Evolutionary conservation across 352 stramenopile genomes (phyloP).

Genomic region (Pythium volutum): DNA sequence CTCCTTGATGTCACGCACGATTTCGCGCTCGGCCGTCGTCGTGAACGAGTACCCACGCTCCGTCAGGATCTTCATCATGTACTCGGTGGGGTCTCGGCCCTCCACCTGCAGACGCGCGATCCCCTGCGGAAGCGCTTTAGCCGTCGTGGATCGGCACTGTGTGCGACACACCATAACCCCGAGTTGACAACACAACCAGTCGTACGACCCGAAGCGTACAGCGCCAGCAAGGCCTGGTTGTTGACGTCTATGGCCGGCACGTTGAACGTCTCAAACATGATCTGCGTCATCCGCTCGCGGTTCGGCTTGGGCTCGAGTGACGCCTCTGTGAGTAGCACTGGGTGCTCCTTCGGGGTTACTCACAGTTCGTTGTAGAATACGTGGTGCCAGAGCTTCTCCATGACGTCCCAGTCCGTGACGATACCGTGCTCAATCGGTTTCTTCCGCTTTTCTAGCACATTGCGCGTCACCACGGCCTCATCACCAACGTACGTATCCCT

Average conservation of each 20-base stretch:
- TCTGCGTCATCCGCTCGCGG: conserved; percentile 55
- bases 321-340: too few relatives aligned
- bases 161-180: conserved; percentile 80
- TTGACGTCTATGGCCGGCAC: conserved; percentile 94
- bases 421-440: conserved; percentile 99
- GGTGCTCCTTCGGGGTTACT: conserved; percentile 57
- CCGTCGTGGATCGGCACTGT: conserved; percentile 83
- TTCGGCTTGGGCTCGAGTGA: too few relatives aligned
- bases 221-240: conserved; percentile 90
- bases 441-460: conserved; percentile 88
- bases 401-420: conserved; percentile 99
- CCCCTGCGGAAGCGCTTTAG: conserved; percentile 75
- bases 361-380: conserved; percentile 99
- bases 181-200: conserved; percentile 83
- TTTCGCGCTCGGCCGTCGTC: conserved; percentile 83
- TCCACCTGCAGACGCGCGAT: conserved; percentile 80
- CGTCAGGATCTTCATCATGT: conserved; percentile 72
- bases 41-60: conserved; percentile 82
- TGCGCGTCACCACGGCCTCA: conserved; percentile 92
- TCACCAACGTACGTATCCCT: conserved; percentile 94
- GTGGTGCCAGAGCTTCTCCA: conserved; percentile 99
- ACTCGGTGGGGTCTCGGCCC: conserved; percentile 72
- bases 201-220: conserved; percentile 94
- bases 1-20: conserved; percentile 88
- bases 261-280: conserved; percentile 97